Conservation (phyloP, 345 rosid species). For the Sonneratia alba region DNA sequence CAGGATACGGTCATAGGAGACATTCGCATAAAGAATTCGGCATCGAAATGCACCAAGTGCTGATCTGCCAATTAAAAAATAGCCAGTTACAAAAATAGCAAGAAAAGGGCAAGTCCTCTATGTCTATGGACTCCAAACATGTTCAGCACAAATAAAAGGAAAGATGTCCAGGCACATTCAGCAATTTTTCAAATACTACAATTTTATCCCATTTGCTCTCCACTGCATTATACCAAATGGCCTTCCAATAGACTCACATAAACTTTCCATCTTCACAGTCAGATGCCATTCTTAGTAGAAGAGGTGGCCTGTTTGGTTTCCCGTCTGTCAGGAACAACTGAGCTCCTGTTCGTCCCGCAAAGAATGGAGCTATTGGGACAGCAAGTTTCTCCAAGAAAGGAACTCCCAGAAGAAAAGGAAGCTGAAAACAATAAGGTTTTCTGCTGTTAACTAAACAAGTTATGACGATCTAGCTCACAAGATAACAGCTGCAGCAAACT, state of each 20-base stretch:
- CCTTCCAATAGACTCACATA: conserved; percentile 36
- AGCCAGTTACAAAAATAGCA: background rate
- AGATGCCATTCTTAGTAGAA: conserved; percentile 85
- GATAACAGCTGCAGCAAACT: background rate
- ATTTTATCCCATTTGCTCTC: background rate
- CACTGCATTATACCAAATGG: background rate
- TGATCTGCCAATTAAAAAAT: conserved; percentile 34
- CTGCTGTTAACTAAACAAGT: background rate
- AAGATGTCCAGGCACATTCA: conserved; percentile 7
- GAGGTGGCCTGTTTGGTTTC: conserved; percentile 71
- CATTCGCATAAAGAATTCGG: conserved; percentile 78
- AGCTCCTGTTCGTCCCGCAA: conserved; percentile 77
- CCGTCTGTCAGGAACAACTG: conserved; percentile 87
- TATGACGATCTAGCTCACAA: background rate
- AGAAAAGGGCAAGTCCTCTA: background rate
- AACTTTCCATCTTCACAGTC: conserved; percentile 65
- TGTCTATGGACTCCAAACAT: background rate
- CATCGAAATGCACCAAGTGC: conserved; percentile 71
- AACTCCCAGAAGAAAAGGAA: conserved; percentile 87
- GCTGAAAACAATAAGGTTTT: conserved; percentile 33
- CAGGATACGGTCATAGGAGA: conserved; percentile 93
- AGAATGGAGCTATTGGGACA: conserved; percentile 66
- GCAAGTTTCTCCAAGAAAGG: conserved; percentile 80
- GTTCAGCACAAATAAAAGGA: background rate
- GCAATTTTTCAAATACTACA: background rate